Base-by-base conservation (phyloP, 345 rosid genomes). In the Linum lewisii region DNA sequence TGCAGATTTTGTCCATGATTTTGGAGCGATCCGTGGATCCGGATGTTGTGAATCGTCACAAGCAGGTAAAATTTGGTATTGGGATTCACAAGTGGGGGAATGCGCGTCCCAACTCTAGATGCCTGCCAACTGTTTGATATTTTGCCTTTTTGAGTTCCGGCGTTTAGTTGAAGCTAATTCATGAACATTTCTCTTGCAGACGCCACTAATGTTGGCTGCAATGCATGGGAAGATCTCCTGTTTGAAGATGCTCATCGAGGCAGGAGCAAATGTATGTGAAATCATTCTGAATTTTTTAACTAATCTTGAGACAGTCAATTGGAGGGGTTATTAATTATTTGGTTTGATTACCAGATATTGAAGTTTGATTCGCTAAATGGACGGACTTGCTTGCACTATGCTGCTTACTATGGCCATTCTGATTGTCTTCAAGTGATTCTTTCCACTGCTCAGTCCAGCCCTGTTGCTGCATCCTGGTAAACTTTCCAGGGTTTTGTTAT, bases 151-250 rank as follows among this genome's bases (percentile, higher is more conserved):
- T 13, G 21, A 1, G 57, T 24, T 60, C 2, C 50, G 47, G 47
- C 47, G 47, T 42, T 42, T 42, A 11, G 15, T 42, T 42, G 47
- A 42, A 42, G 47, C 47, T 16, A 42, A 42, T 42, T 42, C 47
- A 11, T 66, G 32, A 54, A 59, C 66, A 20, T 51, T 54, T 53
- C 45, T 66, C 69, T 59, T 57, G 61, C 60, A 94, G 99, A 85
- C 97, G 67, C 99, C 99, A 13, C 85, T 94, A 53, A 94, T 90
- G 99, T 65, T 94, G 57, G 97, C 99, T 61, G 96, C 97, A 63
- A 94, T 94, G 96, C 81, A 84, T 63, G 99, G 99, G 24, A 94
- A 80, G 75, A 84, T 84, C 69, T 63, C 70, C 25, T 94, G 97
- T 61, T 75, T 94, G 75, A 72, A 80, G 76, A 90, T 79, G 81